phyloP scores from a whole-genome alignment of 371 early-diverging fungal species.

The Circinella umbellata region DNA sequence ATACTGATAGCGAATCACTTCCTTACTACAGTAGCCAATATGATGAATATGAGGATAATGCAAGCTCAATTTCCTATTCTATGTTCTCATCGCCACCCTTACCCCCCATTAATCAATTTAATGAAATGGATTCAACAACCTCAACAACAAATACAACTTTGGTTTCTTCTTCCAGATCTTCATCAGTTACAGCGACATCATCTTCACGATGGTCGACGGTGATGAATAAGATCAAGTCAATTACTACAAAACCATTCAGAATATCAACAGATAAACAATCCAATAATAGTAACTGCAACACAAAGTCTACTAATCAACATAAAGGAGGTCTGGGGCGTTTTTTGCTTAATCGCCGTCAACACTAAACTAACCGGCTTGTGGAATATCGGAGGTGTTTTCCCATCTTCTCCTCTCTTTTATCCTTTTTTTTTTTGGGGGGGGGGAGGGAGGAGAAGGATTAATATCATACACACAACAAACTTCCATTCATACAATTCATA shows the following conservation, averaged over 20 bases:
- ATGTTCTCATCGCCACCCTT: not conserved
- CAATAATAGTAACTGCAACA: not conserved
- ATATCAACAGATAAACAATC: not conserved
- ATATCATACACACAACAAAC: too few relatives aligned
- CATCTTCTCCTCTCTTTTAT: too few relatives aligned
- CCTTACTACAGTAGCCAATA: slow-evolving; percentile 2
- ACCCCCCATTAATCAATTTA: not conserved
- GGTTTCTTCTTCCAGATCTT: slow-evolving; percentile 1
- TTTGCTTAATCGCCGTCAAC: slow-evolving; percentile 1
- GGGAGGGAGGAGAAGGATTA: too few relatives aligned
- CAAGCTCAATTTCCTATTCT: slow-evolving; percentile 4
- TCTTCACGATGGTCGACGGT: not conserved
- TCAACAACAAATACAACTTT: slow-evolving; percentile 3
- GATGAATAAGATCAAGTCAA: slow-evolving; percentile 1
- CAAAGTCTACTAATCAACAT: not conserved
- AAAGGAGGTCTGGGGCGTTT: slow-evolving; percentile 9
- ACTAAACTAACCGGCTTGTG: slow-evolving; percentile 5
- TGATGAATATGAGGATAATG: not conserved
- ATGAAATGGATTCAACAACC: not conserved
- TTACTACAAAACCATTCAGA: slow-evolving; percentile 4
- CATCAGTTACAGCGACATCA: slow-evolving; percentile 1
- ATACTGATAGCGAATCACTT: not conserved
- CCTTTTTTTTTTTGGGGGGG: too few relatives aligned
- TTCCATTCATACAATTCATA: too few relatives aligned
- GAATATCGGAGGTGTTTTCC: too few relatives aligned